Percentiles rank a stretch among this genome's conserved stretches.
These are phyloP conservation scores for Cyberlindnera bimundalis DNA, from an alignment of 805 yeast genomes.

Conservation along the genomic window DNA sequence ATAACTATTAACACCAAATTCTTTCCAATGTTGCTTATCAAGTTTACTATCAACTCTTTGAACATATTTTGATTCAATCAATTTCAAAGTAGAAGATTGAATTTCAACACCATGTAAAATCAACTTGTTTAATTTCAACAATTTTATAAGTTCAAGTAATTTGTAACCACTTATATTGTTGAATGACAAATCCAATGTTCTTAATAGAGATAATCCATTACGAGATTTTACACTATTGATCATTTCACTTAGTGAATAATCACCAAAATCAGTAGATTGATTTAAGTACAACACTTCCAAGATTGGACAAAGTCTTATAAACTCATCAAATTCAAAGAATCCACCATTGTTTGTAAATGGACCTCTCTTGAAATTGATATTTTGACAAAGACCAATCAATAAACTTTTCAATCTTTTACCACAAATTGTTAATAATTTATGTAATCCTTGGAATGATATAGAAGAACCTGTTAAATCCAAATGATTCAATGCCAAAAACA, in stretches of 20 bases:
- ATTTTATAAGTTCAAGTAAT: conserved; percentile 20
- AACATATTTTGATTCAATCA: conserved; percentile 17
- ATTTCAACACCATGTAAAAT: conserved; percentile 25
- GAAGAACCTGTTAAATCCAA: conserved; percentile 26
- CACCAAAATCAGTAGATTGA: conserved; percentile 25
- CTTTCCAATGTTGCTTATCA: conserved; percentile 24
- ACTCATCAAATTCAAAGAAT: conserved; percentile 22
- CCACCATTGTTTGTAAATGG: conserved; percentile 14
- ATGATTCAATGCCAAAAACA: conserved; percentile 14
- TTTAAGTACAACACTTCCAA: conserved; percentile 21
- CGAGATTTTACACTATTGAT: conserved; percentile 8
- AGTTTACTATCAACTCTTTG: conserved; percentile 21
- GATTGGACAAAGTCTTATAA: conserved; percentile 16
- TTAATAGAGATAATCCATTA: conserved; percentile 7
- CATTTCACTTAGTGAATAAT: conserved; percentile 20
- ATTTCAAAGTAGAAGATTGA: conserved; percentile 17
- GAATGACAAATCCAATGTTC: conserved; percentile 24
- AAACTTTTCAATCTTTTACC: conserved; percentile 14
- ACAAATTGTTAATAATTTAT: conserved; percentile 15
- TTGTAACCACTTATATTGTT: conserved; percentile 25
- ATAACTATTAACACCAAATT: conserved; percentile 23
- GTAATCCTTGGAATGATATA: conserved; percentile 23
- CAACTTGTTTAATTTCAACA: conserved; percentile 11
- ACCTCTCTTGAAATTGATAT: conserved; percentile 20
- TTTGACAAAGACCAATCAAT: conserved; percentile 24